Percentiles rank a stretch among this genome's conserved stretches.
Conservation (phyloP, 345 rosid species). For the Eucalyptus regnans region DNA sequence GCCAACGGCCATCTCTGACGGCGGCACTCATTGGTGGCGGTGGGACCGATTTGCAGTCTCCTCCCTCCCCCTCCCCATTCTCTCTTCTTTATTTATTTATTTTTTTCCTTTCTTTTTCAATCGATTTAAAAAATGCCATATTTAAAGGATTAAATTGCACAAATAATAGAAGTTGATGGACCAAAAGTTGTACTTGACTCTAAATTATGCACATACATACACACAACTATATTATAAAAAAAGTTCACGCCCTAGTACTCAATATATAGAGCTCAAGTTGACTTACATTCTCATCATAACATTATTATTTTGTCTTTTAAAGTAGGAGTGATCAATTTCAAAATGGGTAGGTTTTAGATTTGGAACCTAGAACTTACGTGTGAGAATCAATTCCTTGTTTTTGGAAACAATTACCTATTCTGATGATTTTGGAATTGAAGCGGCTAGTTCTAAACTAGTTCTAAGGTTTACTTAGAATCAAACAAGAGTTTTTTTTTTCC, state of each 20-base stretch:
- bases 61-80: neutral
- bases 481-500: rapidly evolving
- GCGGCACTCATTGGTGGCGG: neutral
- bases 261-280: neutral
- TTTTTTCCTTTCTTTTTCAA: neutral
- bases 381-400: no score
- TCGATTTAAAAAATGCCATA: neutral
- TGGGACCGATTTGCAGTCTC: neutral
- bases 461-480: no score
- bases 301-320: neutral
- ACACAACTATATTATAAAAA: neutral
- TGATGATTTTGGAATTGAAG: no score
- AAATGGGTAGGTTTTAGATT: no score
- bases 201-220: neutral
- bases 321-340: no score
- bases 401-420: no score
- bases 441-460: no score
- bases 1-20: neutral
- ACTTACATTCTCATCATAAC: neutral
- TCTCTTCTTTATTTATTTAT: no score
- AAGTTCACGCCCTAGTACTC: neutral
- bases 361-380: no score
- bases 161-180: neutral
- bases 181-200: neutral
- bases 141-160: neutral